Evolutionary conservation across 257 asterid species (phyloP).

Genomic region (Nicotiana tomentosiformis): DNA sequence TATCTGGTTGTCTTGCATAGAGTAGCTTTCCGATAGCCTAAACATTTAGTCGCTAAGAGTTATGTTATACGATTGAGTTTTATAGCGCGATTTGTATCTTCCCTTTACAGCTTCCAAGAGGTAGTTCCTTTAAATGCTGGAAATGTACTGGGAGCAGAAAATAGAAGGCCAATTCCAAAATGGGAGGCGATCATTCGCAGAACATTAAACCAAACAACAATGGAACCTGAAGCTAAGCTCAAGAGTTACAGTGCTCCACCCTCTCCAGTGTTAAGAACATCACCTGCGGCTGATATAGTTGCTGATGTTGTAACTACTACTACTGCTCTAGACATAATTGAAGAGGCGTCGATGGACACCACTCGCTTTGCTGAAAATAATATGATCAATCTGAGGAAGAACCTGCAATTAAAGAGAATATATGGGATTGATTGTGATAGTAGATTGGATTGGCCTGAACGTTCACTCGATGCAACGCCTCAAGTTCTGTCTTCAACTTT

Average conservation of each 20-base stretch:
- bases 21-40: background rate
- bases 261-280: conserved; percentile 75
- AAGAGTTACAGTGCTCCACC: conserved; percentile 85
- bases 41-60: background rate
- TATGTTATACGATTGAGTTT: background rate
- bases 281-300: conserved; percentile 54
- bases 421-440: conserved; percentile 17
- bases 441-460: conserved; percentile 47
- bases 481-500: conserved; percentile 43
- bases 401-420: conserved; percentile 30
- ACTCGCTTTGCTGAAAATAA: conserved; percentile 9
- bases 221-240: conserved; percentile 45
- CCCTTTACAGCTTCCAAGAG: conserved; percentile 23
- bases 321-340: conserved; percentile 58
- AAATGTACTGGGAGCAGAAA: conserved; percentile 25
- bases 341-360: conserved; percentile 28
- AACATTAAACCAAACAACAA: conserved; percentile 28
- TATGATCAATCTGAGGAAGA: conserved; percentile 45
- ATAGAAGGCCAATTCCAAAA: conserved; percentile 21
- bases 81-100: background rate
- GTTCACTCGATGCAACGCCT: conserved; percentile 56
- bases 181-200: conserved; percentile 22
- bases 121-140: conserved; percentile 29
- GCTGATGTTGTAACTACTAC: conserved; percentile 50
- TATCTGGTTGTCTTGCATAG: background rate